phyloP scores from a whole-genome alignment of 345 rosid genomes.

The Cochlearia excelsa region DNA sequence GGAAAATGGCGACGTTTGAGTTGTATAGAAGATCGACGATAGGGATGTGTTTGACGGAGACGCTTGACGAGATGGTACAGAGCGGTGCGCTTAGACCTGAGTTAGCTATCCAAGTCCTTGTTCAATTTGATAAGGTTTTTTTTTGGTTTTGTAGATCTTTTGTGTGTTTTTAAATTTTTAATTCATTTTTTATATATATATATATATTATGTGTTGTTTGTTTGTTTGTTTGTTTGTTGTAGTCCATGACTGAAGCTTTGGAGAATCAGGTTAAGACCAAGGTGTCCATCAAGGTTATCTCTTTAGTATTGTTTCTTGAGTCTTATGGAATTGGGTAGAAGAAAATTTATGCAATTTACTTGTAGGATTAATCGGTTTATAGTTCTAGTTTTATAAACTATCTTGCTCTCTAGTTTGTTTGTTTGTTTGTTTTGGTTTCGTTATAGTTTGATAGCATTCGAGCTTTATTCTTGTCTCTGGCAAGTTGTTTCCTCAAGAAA shows the following conservation, averaged over 20 bases:
- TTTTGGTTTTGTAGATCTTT: not conserved
- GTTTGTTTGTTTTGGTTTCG: constrained; percentile 3
- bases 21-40: constrained; percentile 92
- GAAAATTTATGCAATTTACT: not conserved
- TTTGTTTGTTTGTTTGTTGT: not conserved
- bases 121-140: constrained; percentile 88
- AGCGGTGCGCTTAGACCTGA: constrained; percentile 89
- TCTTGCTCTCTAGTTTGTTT: not conserved
- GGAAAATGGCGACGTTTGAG: constrained; percentile 92
- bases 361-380: not conserved
- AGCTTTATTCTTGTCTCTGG: not conserved
- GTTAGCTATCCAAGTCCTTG: constrained; percentile 93
- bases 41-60: constrained; percentile 96
- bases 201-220: too few relatives aligned
- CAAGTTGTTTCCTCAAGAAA: not conserved
- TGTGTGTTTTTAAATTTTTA: not conserved
- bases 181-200: not conserved
- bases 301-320: not conserved
- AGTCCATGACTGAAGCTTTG: constrained; percentile 98
- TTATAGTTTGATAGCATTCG: not conserved
- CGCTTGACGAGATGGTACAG: constrained; percentile 93
- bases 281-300: constrained; percentile 71
- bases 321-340: constrained; percentile 6
- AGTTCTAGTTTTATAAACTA: not conserved
- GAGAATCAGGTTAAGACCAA: constrained; percentile 92